A percentile compares a stretch with the other conserved stretches of the same genome.
Evolutionary conservation across 2,329 filamentous ascomycete genomes (phyloP).

Genomic region (Trichoderma sp.): DNA sequence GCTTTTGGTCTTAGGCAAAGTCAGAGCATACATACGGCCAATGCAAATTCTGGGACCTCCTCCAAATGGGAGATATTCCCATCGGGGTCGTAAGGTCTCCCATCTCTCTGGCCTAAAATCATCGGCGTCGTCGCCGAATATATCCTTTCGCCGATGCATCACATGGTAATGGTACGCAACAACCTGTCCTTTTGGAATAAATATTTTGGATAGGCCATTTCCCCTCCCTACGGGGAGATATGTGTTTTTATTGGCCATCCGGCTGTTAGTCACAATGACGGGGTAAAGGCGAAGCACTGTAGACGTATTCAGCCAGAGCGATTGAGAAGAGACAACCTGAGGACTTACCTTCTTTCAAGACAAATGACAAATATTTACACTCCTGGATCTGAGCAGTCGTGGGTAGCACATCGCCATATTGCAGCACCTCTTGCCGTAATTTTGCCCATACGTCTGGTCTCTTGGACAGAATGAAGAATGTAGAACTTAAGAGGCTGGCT

Average conservation of each 20-base stretch:
- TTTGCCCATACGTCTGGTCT: slow-evolving; percentile 41
- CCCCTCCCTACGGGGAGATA: slow-evolving; percentile 44
- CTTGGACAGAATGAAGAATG: slow-evolving; percentile 38
- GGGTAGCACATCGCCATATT: slow-evolving; percentile 31
- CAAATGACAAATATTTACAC: not conserved
- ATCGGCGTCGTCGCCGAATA: not conserved
- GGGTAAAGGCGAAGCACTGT: slow-evolving; percentile 47
- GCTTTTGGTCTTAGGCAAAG: not conserved
- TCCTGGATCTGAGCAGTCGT: slow-evolving; percentile 21
- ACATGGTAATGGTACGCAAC: slow-evolving; percentile 37
- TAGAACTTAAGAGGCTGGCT: slow-evolving; percentile 35
- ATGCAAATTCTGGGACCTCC: no score
- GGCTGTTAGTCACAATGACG: slow-evolving; percentile 45
- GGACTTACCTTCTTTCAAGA: not conserved
- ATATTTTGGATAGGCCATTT: slow-evolving; percentile 41
- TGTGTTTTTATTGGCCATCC: slow-evolving; percentile 45
- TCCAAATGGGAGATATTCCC: no score
- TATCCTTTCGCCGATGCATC: not conserved
- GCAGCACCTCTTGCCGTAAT: slow-evolving; percentile 40
- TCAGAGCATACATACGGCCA: not conserved
- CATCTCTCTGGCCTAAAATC: slow-evolving; percentile 1
- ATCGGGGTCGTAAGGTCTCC: not conserved
- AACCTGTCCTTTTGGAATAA: slow-evolving; percentile 39
- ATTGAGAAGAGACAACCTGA: not conserved
- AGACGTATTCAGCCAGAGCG: not conserved